Base-by-base conservation (phyloP, 768 basidiomycete genomes). In the Boletellus ananiceps region DNA sequence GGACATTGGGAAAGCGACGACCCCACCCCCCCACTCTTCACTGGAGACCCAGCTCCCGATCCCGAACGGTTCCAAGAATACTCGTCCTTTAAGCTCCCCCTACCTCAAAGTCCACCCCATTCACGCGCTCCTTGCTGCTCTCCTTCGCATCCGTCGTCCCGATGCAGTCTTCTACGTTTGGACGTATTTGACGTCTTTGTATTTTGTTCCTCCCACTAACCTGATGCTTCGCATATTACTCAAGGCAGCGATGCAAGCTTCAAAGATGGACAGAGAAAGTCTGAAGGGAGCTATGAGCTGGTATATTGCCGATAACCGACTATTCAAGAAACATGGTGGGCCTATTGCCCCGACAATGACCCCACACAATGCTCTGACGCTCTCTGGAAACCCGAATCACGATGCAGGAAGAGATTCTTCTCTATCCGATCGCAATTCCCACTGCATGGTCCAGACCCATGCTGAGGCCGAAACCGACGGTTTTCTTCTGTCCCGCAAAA, bases 161-260 rank as follows among this genome's bases (percentile, higher is more conserved):
- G 85, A 87, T 55, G 68, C 76, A 7, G 74, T 84, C 4, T 83
- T 87, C 62, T 68, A 68, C 37, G 58, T 90, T 1, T 92, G 86
- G 84, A 81, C 84, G n/a, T 66, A 80, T 21, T 78, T 88, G 67
- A 69, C 69, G 4, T 57, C 65, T 0, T 63, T 90, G 3, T 93
- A 86, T 62, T 74, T 71, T 5, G 69, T 83, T 0, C 62, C 69
- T 3, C 84, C 83, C 0, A 78, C 85, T 40, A 63, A 73, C 15
- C 62, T 66, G 43, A 79, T 84, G 27, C 75, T 92, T 45, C 71
- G 74, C 38, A 70, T 83, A 46, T 59, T 92, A 11, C 73, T 91
- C 41, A 75, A 81, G 45, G 71, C 81, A 2, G 82, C 84, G 1
- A 71, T 82, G 3, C 68, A 75, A 15, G 79, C 81, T 4, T 66